Evolutionary conservation across 2,329 filamentous ascomycete genomes (phyloP), one percentile per base, ranked within the genome.

Genomic region (Cladophialophora yegresii): DNA sequence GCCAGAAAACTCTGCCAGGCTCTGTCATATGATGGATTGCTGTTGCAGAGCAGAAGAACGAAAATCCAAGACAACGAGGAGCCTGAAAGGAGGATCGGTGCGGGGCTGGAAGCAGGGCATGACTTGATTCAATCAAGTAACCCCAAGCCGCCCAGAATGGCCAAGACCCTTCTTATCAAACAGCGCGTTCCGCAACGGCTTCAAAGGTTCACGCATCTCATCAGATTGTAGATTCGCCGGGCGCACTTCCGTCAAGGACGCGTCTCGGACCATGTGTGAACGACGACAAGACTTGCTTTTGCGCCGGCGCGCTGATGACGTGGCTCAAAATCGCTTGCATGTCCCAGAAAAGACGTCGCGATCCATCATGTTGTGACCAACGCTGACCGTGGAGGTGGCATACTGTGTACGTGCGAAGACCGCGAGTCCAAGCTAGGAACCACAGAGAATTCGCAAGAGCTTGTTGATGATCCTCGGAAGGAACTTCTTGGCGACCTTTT

Each of bases 401-500:
- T 22, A n/a, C n/a, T n/a, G n/a, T n/a, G n/a, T n/a, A 50, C 12
- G 10, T 16, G 12, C 45, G 6, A 49, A 26, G 20, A 49, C 13
- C n/a, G 20, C 10, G n/a, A 20, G 51, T 1, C 23, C 23, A n/a
- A 28, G 8, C 23, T 54, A 49, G 54, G 32, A 58, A 23, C 54
- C 54, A 43, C 62, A 67, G 28, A 67, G 58, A 50, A 67, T 63
- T 32, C 62, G 47, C 26, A 70, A 56, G 9, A 70, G 79, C 76
- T 86, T 87, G 75, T 87, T 86, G 75, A 92, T 74, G 78, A 91
- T 73, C 74, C 80, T 84, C 7, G 84, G 84, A 70, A 90, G 73
- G 33, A 86, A 73, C 74, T 85, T 86, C 75, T 84, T 85, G 68
- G 87, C 82, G 69, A 86, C 72, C 71, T 89, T 79, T 70, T 84